Conservation (phyloP, 805 yeast species). For the Teunomyces pallodes region DNA sequence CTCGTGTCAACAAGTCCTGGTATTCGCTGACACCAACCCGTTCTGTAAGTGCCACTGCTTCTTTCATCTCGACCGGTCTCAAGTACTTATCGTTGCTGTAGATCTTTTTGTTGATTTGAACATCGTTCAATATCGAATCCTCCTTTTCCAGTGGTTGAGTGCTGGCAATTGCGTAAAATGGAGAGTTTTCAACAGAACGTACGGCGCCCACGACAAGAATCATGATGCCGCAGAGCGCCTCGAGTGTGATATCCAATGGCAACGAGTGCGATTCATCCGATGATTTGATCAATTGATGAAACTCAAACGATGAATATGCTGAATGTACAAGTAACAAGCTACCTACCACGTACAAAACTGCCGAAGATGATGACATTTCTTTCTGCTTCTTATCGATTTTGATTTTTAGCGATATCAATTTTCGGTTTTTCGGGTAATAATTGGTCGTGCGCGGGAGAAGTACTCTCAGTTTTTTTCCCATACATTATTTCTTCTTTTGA, state of each 20-base stretch:
- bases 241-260: constrained; percentile 50
- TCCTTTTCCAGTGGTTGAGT: constrained; percentile 8
- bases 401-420: background rate
- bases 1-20: constrained; percentile 47
- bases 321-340: constrained; percentile 40
- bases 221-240: constrained; percentile 47
- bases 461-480: too few species aligned
- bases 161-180: constrained; percentile 9
- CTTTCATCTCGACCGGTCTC: constrained; percentile 44
- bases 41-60: constrained; percentile 49
- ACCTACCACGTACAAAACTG: constrained; percentile 10
- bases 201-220: constrained; percentile 41
- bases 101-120: constrained; percentile 12
- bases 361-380: constrained; percentile 4
- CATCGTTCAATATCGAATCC: constrained; percentile 8
- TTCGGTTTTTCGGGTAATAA: background rate
- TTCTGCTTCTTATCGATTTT: background rate
- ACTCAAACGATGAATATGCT: constrained; percentile 54
- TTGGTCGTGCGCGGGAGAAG: background rate
- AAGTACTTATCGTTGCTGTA: constrained; percentile 31
- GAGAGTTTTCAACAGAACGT: constrained; percentile 22
- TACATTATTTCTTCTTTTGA: too few species aligned
- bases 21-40: constrained; percentile 46
- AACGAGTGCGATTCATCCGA: constrained; percentile 6
- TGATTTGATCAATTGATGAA: constrained; percentile 37